Conservation (phyloP, 192 early-diverging fungal species). For the Coemansia sp. region DNA sequence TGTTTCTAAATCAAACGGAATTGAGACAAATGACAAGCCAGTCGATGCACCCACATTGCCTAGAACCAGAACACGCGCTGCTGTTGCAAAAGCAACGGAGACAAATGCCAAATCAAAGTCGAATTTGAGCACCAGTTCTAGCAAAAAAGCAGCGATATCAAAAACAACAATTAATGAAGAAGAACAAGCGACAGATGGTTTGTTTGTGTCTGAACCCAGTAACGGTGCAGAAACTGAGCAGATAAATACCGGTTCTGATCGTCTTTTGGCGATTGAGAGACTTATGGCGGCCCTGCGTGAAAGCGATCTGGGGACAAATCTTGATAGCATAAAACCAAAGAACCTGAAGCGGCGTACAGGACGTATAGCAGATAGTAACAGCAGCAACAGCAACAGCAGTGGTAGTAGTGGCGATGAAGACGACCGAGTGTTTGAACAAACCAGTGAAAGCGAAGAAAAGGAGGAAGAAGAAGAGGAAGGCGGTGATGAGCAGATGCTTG, state of each 20-base stretch:
- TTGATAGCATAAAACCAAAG: neutral
- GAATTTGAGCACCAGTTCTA: neutral
- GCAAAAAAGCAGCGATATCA: neutral
- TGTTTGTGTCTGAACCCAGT: neutral
- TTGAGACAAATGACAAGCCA: neutral
- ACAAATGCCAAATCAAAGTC: neutral
- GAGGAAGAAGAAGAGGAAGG: neutral
- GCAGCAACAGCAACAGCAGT: too few species aligned
- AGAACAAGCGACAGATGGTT: neutral
- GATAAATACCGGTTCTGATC: neutral
- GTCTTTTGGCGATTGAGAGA: neutral
- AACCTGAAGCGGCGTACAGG: neutral
- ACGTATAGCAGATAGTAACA: neutral
- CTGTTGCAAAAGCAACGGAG: neutral
- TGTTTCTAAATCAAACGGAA: neutral
- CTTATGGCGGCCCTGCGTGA: neutral
- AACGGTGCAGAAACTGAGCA: neutral
- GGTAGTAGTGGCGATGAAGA: too few species aligned
- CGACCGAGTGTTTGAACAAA: conserved; percentile 31
- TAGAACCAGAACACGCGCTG: neutral
- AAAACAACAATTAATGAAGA: neutral
- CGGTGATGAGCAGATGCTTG: neutral
- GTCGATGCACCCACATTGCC: neutral
- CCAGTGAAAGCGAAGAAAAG: conserved; percentile 11
- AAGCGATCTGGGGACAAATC: neutral